These are phyloP conservation scores for Verticillium albo-atrum DNA, from an alignment of 2,329 filamentous ascomycete species.

Conservation along the genomic window DNA sequence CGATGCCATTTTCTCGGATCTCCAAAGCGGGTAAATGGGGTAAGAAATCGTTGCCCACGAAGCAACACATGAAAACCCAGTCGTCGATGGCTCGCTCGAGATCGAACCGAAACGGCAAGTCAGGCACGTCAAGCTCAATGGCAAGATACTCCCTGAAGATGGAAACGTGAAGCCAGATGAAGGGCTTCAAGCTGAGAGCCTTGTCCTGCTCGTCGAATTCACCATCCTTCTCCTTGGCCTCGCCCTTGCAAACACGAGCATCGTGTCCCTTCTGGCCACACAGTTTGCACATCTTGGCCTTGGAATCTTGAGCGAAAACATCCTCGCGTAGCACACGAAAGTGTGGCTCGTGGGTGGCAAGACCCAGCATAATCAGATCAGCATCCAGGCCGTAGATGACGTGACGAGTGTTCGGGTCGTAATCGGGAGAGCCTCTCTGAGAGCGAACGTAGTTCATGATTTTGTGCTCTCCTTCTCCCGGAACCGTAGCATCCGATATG, in stretches of 20 bases:
- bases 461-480: conserved; percentile 97
- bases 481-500: conserved; percentile 96
- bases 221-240: conserved; percentile 71
- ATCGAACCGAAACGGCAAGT: conserved; percentile 84
- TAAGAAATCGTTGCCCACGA: conserved; percentile 97
- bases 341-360: conserved; percentile 95
- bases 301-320: conserved; percentile 88
- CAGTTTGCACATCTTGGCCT: conserved; percentile 74
- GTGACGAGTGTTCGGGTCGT: conserved; percentile 94
- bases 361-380: conserved; percentile 96
- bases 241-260: conserved; percentile 77
- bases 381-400: conserved; percentile 98
- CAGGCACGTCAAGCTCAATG: conserved; percentile 79
- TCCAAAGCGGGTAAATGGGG: conserved; percentile 96
- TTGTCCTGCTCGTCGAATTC: conserved; percentile 80
- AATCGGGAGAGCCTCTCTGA: conserved; percentile 82
- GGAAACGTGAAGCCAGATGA: conserved; percentile 96
- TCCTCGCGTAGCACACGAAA: conserved; percentile 96
- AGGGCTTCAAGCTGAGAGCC: conserved; percentile 72
- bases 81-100: conserved; percentile 92
- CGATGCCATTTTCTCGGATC: conserved; percentile 95
- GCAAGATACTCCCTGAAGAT: conserved; percentile 89
- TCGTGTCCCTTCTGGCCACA: conserved; percentile 93
- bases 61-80: conserved; percentile 99
- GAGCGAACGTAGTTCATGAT: conserved; percentile 98